phyloP scores from a whole-genome alignment of 208 protist species.

The Lotmaria passim region DNA sequence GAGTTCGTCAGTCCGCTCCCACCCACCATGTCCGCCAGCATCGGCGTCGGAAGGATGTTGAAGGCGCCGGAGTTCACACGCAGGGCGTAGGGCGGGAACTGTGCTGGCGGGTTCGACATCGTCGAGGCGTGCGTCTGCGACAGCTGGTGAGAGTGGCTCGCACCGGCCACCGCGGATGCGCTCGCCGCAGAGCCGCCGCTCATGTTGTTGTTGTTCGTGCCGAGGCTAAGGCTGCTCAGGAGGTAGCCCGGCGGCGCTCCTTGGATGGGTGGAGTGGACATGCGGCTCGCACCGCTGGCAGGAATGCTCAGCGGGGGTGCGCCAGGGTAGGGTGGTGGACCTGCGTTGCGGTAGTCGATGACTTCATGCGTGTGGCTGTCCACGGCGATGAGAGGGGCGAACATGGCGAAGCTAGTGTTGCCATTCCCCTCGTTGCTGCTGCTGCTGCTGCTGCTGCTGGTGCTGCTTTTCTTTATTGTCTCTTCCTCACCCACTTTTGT shows the following conservation, averaged over 20 bases:
- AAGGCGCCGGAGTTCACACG: conserved; percentile 18
- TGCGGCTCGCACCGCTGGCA: not conserved
- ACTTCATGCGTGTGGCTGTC: conserved; percentile 37
- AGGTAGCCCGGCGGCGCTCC: conserved; percentile 6
- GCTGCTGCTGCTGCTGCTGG: conserved; percentile 19
- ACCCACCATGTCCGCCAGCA: conserved; percentile 32
- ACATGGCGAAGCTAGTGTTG: conserved; percentile 31
- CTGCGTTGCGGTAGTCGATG: conserved; percentile 34
- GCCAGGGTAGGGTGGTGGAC: not conserved
- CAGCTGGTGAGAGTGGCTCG: not conserved
- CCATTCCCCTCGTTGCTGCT: conserved; percentile 10
- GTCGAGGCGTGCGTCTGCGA: conserved; percentile 6
- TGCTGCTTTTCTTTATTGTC: not conserved
- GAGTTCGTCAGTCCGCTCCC: conserved; percentile 29
- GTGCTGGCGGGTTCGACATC: not conserved
- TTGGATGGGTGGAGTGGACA: not conserved
- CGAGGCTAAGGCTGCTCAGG: conserved; percentile 12
- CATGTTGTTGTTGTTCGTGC: not conserved
- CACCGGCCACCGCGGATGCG: not conserved
- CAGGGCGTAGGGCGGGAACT: conserved; percentile 13
- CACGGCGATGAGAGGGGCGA: conserved; percentile 39
- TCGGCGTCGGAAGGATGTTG: conserved; percentile 28
- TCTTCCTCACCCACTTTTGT: not conserved
- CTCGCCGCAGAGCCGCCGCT: not conserved
- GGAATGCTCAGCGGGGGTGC: conserved; percentile 17